phyloP scores from a whole-genome alignment of 345 rosid genomes.

The Eucalyptus sideroxylon region DNA sequence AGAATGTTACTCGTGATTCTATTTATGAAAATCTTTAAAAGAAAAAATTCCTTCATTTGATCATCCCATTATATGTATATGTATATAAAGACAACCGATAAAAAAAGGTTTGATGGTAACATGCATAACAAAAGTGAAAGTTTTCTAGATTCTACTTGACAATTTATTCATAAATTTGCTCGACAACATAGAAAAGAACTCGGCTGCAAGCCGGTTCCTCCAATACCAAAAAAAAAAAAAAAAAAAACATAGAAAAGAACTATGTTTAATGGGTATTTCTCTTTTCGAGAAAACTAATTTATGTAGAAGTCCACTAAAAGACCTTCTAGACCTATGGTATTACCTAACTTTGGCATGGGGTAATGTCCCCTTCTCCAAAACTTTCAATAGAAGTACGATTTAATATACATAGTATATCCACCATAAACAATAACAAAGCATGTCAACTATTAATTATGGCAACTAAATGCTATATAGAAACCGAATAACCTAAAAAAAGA shows the following conservation, averaged over 20 bases:
- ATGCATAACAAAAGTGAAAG: background rate
- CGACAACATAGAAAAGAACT: too few species aligned
- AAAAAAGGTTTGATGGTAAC: background rate
- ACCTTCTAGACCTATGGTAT: background rate
- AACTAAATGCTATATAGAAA: background rate
- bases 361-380: background rate
- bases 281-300: background rate
- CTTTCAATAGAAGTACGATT: background rate
- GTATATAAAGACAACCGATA: background rate
- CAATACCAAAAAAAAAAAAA: too few species aligned
- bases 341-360: background rate
- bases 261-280: background rate
- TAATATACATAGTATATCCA: background rate
- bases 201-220: too few species aligned
- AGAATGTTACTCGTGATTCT: background rate
- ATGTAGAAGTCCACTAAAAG: background rate
- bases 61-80: background rate
- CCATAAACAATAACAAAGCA: background rate
- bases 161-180: background rate
- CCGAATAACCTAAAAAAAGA: background rate
- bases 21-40: background rate
- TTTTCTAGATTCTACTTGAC: background rate
- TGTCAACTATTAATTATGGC: background rate
- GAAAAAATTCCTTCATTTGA: background rate
- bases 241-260: background rate